phyloP scores from a whole-genome alignment of 148 eudicot species.

The Rhododendron ovatum region DNA sequence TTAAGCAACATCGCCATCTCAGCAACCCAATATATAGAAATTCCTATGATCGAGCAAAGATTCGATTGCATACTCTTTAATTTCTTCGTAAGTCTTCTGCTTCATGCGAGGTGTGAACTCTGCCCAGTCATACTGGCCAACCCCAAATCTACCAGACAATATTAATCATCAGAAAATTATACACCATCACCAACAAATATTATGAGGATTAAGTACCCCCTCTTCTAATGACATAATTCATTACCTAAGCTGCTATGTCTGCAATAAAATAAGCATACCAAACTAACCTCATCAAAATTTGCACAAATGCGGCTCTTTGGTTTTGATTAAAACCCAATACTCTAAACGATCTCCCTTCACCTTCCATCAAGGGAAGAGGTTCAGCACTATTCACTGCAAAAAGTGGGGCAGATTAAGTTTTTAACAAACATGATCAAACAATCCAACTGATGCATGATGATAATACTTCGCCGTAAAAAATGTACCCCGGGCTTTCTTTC shows the following conservation, averaged over 20 bases:
- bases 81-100: slow-evolving; percentile 88
- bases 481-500: slow-evolving; percentile 78
- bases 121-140: slow-evolving; percentile 82
- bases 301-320: slow-evolving; percentile 89
- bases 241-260: not conserved
- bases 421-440: slow-evolving; percentile 10
- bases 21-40: not conserved
- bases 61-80: slow-evolving; percentile 50
- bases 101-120: slow-evolving; percentile 84
- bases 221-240: not conserved
- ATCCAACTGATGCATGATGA: not conserved
- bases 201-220: not conserved
- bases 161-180: not conserved
- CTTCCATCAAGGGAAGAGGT: slow-evolving; percentile 85
- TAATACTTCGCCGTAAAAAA: not conserved
- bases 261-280: slow-evolving; percentile 2
- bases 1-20: not conserved
- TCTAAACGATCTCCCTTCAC: slow-evolving; percentile 88
- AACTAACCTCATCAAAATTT: slow-evolving; percentile 84
- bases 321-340: slow-evolving; percentile 89
- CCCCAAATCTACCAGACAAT: slow-evolving; percentile 63
- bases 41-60: not conserved
- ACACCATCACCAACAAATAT: not conserved
- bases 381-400: slow-evolving; percentile 60
- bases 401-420: slow-evolving; percentile 2